Evolutionary conservation across 345 rosid species (phyloP).

Genomic region (Melaleuca alternifolia): DNA sequence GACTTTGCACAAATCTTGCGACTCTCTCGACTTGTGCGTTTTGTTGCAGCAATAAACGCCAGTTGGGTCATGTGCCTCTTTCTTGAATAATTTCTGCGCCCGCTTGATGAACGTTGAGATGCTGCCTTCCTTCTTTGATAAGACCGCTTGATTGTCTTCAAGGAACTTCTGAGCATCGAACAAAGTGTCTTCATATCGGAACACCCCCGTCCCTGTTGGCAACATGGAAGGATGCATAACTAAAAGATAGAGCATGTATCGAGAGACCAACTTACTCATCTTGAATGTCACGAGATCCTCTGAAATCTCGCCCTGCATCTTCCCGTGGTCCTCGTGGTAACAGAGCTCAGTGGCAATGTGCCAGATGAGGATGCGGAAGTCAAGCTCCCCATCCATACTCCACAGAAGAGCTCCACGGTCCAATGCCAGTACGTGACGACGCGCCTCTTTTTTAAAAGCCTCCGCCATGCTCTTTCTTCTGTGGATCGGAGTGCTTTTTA

Average conservation of each 20-base stretch:
- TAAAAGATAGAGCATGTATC: not conserved
- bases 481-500: too few species aligned
- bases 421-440: not conserved
- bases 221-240: not conserved
- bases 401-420: too few species aligned
- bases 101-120: too few species aligned
- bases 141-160: not conserved
- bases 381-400: not conserved
- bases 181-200: not conserved
- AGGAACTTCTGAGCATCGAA: not conserved
- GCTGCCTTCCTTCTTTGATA: not conserved
- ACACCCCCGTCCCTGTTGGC: not conserved
- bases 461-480: not conserved
- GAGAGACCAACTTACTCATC: not conserved
- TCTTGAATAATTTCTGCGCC: too few species aligned
- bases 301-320: not conserved
- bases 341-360: not conserved
- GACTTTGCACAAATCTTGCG: not conserved
- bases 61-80: too few species aligned
- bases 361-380: not conserved
- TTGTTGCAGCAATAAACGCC: too few species aligned
- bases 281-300: not conserved
- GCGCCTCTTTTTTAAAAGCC: rapidly evolving
- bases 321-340: not conserved
- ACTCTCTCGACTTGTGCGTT: not conserved